Percentiles rank a stretch among this genome's conserved stretches.
Conservation (phyloP, 2,329 filamentous ascomycete genomes). For the Penicillium sp. region DNA sequence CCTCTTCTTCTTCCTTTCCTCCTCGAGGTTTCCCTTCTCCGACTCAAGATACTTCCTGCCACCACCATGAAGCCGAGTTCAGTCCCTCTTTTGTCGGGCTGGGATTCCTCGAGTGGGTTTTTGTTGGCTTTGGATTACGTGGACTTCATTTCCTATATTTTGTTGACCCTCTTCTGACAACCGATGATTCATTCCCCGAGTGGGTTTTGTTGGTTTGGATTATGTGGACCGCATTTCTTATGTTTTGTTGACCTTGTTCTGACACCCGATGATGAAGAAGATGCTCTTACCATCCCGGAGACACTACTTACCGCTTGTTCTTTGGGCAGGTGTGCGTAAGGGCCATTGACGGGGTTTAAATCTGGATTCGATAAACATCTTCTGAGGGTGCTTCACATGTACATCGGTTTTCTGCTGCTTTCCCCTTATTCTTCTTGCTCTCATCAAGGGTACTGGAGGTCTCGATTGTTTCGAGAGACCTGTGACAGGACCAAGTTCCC, state of each 20-base stretch:
- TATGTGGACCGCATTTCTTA: neutral
- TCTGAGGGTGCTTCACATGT: neutral
- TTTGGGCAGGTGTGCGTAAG: neutral
- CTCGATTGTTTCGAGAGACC: neutral
- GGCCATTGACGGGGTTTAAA: neutral
- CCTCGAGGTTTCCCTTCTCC: neutral
- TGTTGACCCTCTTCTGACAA: neutral
- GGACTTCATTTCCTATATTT: neutral
- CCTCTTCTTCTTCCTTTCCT: neutral
- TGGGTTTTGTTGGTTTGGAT: neutral
- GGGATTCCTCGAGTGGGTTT: neutral
- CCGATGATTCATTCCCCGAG: neutral
- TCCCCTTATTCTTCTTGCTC: neutral
- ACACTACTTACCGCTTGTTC: neutral
- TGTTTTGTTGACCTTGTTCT: neutral
- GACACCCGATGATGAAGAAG: neutral
- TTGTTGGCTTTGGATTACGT: neutral
- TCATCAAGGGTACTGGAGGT: neutral
- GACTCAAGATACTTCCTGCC: neutral
- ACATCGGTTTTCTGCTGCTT: neutral
- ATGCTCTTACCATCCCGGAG: neutral
- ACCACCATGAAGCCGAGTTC: neutral
- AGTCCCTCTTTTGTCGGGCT: neutral
- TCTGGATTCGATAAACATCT: neutral
- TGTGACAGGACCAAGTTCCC: neutral